Percentiles rank a stretch among this genome's conserved stretches.
Evolutionary conservation across 371 early-diverging fungal genomes (phyloP).

Genomic region (Mucor saturninus): DNA sequence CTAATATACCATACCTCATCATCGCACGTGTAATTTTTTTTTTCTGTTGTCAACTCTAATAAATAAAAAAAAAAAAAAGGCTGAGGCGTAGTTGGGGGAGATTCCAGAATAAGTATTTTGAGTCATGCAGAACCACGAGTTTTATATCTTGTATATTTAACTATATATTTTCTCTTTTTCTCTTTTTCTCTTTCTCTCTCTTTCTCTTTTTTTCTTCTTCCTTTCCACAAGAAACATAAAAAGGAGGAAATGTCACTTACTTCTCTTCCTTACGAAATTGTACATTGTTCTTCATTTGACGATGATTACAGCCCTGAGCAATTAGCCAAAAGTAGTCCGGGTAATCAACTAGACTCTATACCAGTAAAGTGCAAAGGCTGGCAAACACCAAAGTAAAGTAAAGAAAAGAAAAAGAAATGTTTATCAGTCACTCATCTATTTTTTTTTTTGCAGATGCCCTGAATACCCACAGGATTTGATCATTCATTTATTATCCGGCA

Average conservation of each 20-base stretch:
- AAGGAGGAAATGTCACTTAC: slow-evolving; percentile 7
- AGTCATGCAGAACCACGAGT: slow-evolving; percentile 24
- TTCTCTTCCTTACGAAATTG: slow-evolving; percentile 31
- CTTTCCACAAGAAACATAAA: background rate
- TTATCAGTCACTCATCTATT: background rate
- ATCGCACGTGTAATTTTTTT: background rate
- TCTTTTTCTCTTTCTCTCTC: slow-evolving; percentile 5
- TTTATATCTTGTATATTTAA: background rate
- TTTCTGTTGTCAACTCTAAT: background rate
- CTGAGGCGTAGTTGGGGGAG: background rate
- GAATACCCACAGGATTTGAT: slow-evolving; percentile 75
- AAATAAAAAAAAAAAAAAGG: background rate
- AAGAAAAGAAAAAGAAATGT: background rate
- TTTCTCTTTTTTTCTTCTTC: slow-evolving; percentile 8
- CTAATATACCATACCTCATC: background rate
- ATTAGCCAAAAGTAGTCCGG: slow-evolving; percentile 41
- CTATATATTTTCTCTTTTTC: background rate
- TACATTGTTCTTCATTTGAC: slow-evolving; percentile 47
- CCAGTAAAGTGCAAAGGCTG: slow-evolving; percentile 48
- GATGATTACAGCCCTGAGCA: slow-evolving; percentile 48
- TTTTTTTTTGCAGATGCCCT: slow-evolving; percentile 59
- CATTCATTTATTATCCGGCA: slow-evolving; percentile 62
- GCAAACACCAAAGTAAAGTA: slow-evolving; percentile 54
- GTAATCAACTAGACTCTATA: slow-evolving; percentile 33
- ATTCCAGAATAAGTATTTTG: background rate